A percentile compares a stretch with the other conserved stretches of the same genome.
These are phyloP conservation scores for Sicyos edulis DNA, from an alignment of 306 rosid species.

Conservation along the genomic window DNA sequence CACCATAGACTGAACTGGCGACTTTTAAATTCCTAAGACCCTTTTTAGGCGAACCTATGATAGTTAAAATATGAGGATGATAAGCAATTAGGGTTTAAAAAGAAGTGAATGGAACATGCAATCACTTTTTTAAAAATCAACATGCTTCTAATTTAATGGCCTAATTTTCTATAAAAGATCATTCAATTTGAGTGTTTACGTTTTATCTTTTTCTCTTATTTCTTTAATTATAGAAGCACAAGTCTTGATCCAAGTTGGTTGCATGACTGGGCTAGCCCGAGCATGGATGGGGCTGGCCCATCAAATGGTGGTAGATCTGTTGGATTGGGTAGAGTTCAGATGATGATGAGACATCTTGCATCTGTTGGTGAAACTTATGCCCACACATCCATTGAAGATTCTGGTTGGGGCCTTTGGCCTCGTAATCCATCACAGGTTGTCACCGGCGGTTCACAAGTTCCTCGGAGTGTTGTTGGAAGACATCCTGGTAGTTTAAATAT, in stretches of 20 bases:
- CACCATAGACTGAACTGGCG: no score
- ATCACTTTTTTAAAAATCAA: neutral
- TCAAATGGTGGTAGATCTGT: slow-evolving; percentile 67
- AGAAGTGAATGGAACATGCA: neutral
- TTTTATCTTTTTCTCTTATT: neutral
- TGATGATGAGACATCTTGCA: slow-evolving; percentile 99
- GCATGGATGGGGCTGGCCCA: slow-evolving; percentile 93
- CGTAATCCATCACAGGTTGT: slow-evolving; percentile 64
- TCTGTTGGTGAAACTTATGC: slow-evolving; percentile 95
- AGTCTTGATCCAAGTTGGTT: slow-evolving; percentile 84
- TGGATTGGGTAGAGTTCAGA: slow-evolving; percentile 90
- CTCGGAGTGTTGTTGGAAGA: slow-evolving; percentile 50
- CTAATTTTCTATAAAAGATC: neutral
- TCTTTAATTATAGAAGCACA: slow-evolving; percentile 45
- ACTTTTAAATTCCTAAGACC: no score
- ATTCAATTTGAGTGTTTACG: neutral
- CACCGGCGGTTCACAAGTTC: slow-evolving; percentile 39
- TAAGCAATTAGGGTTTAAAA: neutral
- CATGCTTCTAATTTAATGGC: slow-evolving; percentile 7
- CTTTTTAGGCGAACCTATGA: no score
- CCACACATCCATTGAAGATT: slow-evolving; percentile 72
- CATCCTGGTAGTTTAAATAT: slow-evolving; percentile 45
- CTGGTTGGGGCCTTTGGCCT: slow-evolving; percentile 93
- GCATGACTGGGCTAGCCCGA: slow-evolving; percentile 75
- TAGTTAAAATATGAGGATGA: neutral